Conservation (phyloP, 345 rosid species). For the Dipteronia dyeriana region DNA sequence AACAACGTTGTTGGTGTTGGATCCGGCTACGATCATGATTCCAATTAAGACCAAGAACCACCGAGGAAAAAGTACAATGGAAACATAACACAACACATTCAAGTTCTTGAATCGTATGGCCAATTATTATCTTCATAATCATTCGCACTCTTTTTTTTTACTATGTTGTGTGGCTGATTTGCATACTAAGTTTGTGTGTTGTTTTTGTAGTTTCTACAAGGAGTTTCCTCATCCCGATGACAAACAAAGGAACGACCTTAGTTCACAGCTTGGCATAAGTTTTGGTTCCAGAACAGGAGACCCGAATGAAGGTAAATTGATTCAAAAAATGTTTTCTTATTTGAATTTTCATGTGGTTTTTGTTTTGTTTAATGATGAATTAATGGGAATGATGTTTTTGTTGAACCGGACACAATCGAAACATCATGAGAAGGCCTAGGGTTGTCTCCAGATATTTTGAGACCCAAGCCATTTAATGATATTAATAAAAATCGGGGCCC, state of each 20-base stretch:
- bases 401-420: conserved; percentile 65
- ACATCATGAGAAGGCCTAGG: conserved; percentile 75
- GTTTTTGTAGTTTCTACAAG: conserved; percentile 46
- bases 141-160: background rate
- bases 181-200: background rate
- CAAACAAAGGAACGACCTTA: conserved; percentile 57
- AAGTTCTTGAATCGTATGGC: too few relatives aligned
- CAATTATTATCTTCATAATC: background rate
- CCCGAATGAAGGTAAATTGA: conserved; percentile 57
- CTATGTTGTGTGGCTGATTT: background rate
- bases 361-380: background rate
- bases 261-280: too few relatives aligned
- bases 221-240: conserved; percentile 78
- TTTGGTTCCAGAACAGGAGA: too few relatives aligned
- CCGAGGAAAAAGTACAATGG: too few relatives aligned
- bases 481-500: too few relatives aligned
- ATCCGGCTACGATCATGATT: conserved; percentile 57
- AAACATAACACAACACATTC: too few relatives aligned
- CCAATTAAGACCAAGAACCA: conserved; percentile 26
- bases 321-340: too few relatives aligned
- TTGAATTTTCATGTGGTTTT: background rate
- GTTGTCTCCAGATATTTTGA: too few relatives aligned
- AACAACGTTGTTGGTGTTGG: conserved; percentile 47
- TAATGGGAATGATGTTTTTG: background rate
- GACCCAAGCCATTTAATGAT: too few relatives aligned